Conservation (phyloP, 1,284 basidiomycete genomes). For the Ustilago xerochloae region DNA sequence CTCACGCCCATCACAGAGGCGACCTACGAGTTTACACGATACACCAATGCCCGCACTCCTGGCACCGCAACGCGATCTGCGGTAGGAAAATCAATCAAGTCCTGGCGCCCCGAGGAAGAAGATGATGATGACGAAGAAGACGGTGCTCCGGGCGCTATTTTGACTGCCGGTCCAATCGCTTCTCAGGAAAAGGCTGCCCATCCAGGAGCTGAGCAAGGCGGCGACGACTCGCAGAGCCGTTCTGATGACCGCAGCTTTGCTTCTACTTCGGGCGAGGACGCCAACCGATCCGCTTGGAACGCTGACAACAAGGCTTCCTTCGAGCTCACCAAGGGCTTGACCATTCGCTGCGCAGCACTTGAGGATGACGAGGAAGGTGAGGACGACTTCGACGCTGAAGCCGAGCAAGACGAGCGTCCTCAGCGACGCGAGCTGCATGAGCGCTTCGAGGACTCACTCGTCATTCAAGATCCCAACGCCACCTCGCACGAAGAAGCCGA, state of each 20-base stretch:
- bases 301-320: slow-evolving; percentile 39
- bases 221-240: slow-evolving; percentile 26
- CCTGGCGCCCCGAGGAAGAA: slow-evolving; percentile 21
- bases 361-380: slow-evolving; percentile 21
- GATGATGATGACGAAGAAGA: slow-evolving; percentile 30
- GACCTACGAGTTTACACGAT: slow-evolving; percentile 58
- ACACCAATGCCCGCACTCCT: slow-evolving; percentile 50
- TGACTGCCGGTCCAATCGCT: slow-evolving; percentile 25
- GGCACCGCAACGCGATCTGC: slow-evolving; percentile 42
- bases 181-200: neutral
- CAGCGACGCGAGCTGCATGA: slow-evolving; percentile 25
- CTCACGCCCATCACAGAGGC: slow-evolving; percentile 64
- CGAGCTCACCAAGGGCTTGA: slow-evolving; percentile 48
- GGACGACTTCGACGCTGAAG: slow-evolving; percentile 7
- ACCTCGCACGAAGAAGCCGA: slow-evolving; percentile 3
- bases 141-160: slow-evolving; percentile 6
- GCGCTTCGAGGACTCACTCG: slow-evolving; percentile 34
- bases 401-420: slow-evolving; percentile 7
- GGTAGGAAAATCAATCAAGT: slow-evolving; percentile 22
- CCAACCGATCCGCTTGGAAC: slow-evolving; percentile 36
- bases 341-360: slow-evolving; percentile 25
- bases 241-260: slow-evolving; percentile 43
- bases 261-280: slow-evolving; percentile 34
- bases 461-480: slow-evolving; percentile 16
- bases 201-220: slow-evolving; percentile 1